Conservation (phyloP, 257 asterid genomes). For the Linaria vulgaris region DNA sequence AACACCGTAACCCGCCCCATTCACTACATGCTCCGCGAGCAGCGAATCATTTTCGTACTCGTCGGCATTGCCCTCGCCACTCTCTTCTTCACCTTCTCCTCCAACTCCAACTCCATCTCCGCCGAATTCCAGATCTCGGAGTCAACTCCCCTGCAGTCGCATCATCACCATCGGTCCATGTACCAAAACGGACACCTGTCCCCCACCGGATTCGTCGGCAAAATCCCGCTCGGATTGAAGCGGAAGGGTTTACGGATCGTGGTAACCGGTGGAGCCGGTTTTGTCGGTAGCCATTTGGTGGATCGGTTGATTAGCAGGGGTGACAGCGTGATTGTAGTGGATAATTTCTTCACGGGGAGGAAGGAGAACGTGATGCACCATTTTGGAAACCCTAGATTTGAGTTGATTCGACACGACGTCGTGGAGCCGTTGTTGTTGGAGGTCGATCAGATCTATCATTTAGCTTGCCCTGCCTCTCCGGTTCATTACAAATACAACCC, state of each 20-base stretch:
- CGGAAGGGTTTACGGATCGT: slow-evolving; percentile 74
- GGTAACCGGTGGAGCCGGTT: slow-evolving; percentile 97
- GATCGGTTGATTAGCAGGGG: slow-evolving; percentile 85
- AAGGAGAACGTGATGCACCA: slow-evolving; percentile 92
- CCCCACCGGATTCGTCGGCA: slow-evolving; percentile 54
- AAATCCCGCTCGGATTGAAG: slow-evolving; percentile 72
- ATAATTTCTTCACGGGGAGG: slow-evolving; percentile 89
- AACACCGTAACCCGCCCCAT: neutral
- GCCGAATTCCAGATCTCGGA: slow-evolving; percentile 23
- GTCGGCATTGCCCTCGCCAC: slow-evolving; percentile 56
- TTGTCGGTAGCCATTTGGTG: slow-evolving; percentile 91
- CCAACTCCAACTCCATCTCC: slow-evolving; percentile 17
- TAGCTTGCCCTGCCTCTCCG: slow-evolving; percentile 99
- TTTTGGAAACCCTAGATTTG: slow-evolving; percentile 80
- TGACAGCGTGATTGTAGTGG: slow-evolving; percentile 90
- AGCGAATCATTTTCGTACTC: slow-evolving; percentile 54
- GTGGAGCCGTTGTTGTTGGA: slow-evolving; percentile 89
- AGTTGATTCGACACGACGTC: slow-evolving; percentile 95
- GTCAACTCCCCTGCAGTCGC: slow-evolving; percentile 35
- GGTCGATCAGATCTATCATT: slow-evolving; percentile 98
- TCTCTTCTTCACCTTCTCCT: slow-evolving; percentile 30
- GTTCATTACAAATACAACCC: slow-evolving; percentile 97
- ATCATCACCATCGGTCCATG: slow-evolving; percentile 28
- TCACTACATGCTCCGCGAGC: slow-evolving; percentile 60
- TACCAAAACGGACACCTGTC: slow-evolving; percentile 52